Evolutionary conservation across 179 eudicot species (phyloP).

Genomic region (Drosera spatulata): DNA sequence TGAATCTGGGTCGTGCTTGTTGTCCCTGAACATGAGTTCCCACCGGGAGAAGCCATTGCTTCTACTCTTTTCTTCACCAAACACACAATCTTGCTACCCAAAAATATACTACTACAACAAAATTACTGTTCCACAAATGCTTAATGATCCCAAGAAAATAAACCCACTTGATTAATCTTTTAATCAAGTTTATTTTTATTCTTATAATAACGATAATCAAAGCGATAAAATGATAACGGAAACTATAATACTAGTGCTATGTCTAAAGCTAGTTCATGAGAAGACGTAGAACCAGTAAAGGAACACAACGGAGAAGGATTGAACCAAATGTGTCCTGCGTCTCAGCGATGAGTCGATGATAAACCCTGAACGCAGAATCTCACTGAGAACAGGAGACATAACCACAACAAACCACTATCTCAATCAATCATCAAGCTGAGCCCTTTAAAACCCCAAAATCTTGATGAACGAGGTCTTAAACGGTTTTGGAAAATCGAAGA

Average conservation of each 20-base stretch:
- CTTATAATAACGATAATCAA: not conserved
- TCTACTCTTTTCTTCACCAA: not conserved
- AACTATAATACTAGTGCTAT: not conserved
- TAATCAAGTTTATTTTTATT: not conserved
- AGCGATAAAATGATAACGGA: not conserved
- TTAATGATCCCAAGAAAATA: not conserved
- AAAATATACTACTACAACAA: not conserved
- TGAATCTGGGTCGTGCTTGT: not conserved
- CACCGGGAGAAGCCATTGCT: slow-evolving; percentile 7
- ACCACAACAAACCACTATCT: too few species aligned
- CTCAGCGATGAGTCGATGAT: slow-evolving; percentile 4
- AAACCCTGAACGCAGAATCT: slow-evolving; percentile 12
- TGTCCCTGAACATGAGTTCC: slow-evolving; percentile 1
- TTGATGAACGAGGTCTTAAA: too few species aligned
- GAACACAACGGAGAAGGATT: too few species aligned
- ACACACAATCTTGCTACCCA: not conserved
- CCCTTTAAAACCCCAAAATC: too few species aligned
- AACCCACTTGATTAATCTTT: not conserved
- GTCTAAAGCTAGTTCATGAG: not conserved
- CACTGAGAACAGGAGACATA: slow-evolving; percentile 10
- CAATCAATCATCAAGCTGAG: too few species aligned
- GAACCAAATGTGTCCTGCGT: too few species aligned
- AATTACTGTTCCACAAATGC: not conserved
- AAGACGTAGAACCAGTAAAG: too few species aligned
- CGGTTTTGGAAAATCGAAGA: too few species aligned